phyloP scores from a whole-genome alignment of 768 basidiomycete genomes.

The Ramaria sp. region DNA sequence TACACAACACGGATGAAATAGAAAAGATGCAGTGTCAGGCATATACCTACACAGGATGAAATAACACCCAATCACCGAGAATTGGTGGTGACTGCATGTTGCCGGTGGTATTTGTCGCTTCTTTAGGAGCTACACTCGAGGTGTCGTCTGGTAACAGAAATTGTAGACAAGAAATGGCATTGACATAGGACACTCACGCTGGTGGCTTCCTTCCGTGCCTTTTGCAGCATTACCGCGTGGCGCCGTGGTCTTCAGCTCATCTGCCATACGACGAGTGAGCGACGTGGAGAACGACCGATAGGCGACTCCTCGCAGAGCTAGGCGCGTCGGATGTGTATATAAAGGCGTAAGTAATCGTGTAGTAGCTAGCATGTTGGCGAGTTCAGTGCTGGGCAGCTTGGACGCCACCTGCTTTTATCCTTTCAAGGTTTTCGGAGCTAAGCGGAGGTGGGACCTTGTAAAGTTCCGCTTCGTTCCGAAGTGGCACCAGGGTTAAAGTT shows the following conservation, averaged over 20 bases:
- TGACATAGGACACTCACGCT: background rate
- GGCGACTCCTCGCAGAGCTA: background rate
- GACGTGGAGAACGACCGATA: background rate
- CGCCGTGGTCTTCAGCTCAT: background rate
- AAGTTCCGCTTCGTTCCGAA: too few species aligned
- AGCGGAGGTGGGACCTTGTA: too few species aligned
- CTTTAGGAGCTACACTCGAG: background rate
- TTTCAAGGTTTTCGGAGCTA: too few species aligned
- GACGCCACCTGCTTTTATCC: too few species aligned
- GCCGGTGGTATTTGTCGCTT: background rate
- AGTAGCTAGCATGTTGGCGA: background rate
- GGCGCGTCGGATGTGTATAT: background rate
- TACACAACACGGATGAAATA: background rate
- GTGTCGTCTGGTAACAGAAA: background rate
- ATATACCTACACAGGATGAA: conserved; percentile 58
- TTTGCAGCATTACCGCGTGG: conserved; percentile 2
- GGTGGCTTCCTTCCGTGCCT: conserved; percentile 5
- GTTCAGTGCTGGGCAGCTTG: conserved; percentile 26
- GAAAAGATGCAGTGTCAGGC: background rate
- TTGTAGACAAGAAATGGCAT: background rate
- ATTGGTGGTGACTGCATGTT: background rate
- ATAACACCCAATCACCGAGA: conserved; percentile 78
- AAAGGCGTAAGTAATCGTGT: background rate
- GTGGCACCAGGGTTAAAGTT: too few species aligned
- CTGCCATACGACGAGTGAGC: background rate